Conservation (phyloP, 176 grass and related monocot genomes). For the Lolium multiflorum region DNA sequence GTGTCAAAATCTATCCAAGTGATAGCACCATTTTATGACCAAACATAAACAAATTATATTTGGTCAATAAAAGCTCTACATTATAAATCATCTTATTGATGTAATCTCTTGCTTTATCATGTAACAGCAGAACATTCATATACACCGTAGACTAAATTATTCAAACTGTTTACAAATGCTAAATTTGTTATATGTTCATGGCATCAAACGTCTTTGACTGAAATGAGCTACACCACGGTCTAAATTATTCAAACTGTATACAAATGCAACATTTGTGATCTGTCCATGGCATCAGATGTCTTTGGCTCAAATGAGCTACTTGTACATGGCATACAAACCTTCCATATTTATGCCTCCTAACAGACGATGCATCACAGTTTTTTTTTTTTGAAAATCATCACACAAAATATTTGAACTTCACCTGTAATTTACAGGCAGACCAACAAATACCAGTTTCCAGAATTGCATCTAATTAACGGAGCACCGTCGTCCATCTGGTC, state of each 20-base stretch:
- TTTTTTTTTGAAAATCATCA: not conserved
- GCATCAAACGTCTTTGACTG: not conserved
- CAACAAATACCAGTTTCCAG: conserved; percentile 12
- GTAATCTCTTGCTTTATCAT: not conserved
- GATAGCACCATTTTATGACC: not conserved
- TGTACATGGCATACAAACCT: not conserved
- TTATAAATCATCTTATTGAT: not conserved
- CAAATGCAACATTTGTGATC: not conserved
- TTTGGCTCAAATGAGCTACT: not conserved
- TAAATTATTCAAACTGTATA: not conserved
- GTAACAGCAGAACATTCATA: not conserved
- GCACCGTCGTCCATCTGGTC: not conserved
- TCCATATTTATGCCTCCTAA: not conserved
- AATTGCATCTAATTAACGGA: not conserved
- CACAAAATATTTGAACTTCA: not conserved
- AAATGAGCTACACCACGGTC: not conserved
- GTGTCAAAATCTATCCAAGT: not conserved
- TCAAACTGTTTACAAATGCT: not conserved
- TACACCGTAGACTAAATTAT: not conserved
- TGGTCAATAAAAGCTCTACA: not conserved
- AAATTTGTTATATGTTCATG: not conserved
- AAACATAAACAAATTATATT: not conserved
- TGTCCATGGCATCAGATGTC: not conserved
- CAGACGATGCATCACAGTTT: not conserved
- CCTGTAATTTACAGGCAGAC: not conserved